phyloP scores from a whole-genome alignment of 768 basidiomycete genomes.

The Tephrocybe sp. region DNA sequence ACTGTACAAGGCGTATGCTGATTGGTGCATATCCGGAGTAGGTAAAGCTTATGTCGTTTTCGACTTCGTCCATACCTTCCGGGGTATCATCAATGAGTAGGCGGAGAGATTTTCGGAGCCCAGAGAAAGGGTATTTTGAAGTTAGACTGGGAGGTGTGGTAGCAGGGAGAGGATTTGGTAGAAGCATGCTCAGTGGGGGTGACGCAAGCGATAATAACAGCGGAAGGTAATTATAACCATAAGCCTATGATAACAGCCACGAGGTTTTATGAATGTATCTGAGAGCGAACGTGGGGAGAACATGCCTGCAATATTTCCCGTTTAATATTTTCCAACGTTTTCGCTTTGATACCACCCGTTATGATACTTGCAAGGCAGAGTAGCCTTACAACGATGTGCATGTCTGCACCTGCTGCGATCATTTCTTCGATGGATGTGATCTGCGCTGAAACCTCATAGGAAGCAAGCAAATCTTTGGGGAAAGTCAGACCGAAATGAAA shows the following conservation, averaged over 20 bases:
- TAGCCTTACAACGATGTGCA: conserved; percentile 76
- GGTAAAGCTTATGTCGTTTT: conserved; percentile 94
- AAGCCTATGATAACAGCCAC: conserved; percentile 49
- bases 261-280: background rate
- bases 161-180: conserved; percentile 67
- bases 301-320: conserved; percentile 83
- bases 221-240: conserved; percentile 74
- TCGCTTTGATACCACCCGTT: conserved; percentile 82
- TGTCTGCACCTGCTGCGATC: conserved; percentile 82
- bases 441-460: conserved; percentile 81
- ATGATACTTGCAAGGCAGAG: conserved; percentile 87
- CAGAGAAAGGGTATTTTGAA: conserved; percentile 68
- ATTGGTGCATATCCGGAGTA: conserved; percentile 98
- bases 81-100: conserved; percentile 89
- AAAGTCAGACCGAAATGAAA: conserved; percentile 6
- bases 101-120: conserved; percentile 80
- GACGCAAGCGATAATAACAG: conserved; percentile 63
- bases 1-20: conserved; percentile 89
- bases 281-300: background rate
- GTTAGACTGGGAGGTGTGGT: conserved; percentile 39
- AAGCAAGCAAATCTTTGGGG: conserved; percentile 85
- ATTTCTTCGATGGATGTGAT: conserved; percentile 88
- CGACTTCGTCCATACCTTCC: conserved; percentile 76
- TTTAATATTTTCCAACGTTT: conserved; percentile 84
- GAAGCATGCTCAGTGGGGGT: conserved; percentile 65